phyloP scores from a whole-genome alignment of 2,329 filamentous ascomycete genomes.

The Teratosphaeria gauchensis region DNA sequence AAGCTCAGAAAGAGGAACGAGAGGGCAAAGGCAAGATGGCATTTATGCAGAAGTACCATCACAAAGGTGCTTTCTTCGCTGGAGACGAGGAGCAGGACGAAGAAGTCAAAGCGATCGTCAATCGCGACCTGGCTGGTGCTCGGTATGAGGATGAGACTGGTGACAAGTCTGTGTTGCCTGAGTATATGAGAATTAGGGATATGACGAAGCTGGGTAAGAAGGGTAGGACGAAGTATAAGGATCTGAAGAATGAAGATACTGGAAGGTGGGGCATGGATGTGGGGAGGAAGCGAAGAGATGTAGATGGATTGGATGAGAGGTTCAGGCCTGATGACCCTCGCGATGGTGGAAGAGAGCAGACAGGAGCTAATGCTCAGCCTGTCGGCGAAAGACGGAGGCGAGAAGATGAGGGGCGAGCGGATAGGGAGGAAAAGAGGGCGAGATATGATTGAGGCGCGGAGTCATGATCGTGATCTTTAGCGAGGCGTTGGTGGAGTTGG shows the following conservation, averaged over 20 bases:
- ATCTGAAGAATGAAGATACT: slow-evolving; percentile 83
- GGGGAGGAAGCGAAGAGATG: slow-evolving; percentile 42
- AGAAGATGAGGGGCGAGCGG: slow-evolving; percentile 27
- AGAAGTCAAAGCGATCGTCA: slow-evolving; percentile 66
- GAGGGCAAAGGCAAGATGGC: slow-evolving; percentile 69
- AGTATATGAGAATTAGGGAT: slow-evolving; percentile 86
- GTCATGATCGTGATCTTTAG: not conserved
- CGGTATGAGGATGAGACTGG: slow-evolving; percentile 73
- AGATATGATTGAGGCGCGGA: slow-evolving; percentile 26
- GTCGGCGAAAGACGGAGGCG: slow-evolving; percentile 52
- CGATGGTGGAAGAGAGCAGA: slow-evolving; percentile 41
- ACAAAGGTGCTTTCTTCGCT: slow-evolving; percentile 93
- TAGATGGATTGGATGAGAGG: slow-evolving; percentile 50
- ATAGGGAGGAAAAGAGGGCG: slow-evolving; percentile 35
- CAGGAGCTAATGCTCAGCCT: slow-evolving; percentile 62
- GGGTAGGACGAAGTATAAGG: slow-evolving; percentile 80
- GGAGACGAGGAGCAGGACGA: slow-evolving; percentile 43
- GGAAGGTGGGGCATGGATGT: slow-evolving; percentile 63
- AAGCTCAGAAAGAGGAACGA: slow-evolving; percentile 65
- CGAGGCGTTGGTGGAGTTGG: slow-evolving; percentile 1
- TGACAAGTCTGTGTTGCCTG: slow-evolving; percentile 73
- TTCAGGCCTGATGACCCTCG: slow-evolving; percentile 52
- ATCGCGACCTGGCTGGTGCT: slow-evolving; percentile 77
- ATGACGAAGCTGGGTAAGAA: slow-evolving; percentile 91
- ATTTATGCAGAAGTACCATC: slow-evolving; percentile 93